A percentile compares a stretch with the other conserved stretches of the same genome.
Evolutionary conservation across 2,329 filamentous ascomycete species (phyloP).

Genomic region (Hypocreales sp.): DNA sequence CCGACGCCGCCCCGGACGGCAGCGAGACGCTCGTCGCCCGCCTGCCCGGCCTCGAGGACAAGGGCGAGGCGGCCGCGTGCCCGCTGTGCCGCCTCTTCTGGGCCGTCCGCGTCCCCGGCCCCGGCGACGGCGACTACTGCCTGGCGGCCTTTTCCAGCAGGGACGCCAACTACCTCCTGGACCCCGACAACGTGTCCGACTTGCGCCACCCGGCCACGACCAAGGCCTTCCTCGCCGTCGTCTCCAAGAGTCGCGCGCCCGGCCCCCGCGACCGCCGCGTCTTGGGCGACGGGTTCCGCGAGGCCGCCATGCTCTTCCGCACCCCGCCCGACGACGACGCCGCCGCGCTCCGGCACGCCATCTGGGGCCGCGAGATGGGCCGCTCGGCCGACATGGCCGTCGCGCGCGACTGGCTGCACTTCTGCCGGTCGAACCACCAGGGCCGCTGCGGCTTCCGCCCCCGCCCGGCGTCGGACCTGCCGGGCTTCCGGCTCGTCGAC

Average conservation of each 20-base stretch:
- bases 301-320: slow-evolving; percentile 17
- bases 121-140: slow-evolving; percentile 13
- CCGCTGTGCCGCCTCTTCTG: slow-evolving; percentile 19
- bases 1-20: slow-evolving; percentile 15
- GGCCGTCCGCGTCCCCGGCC: slow-evolving; percentile 15
- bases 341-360: slow-evolving; percentile 7
- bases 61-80: slow-evolving; percentile 17
- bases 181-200: slow-evolving; percentile 14
- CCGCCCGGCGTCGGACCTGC: slow-evolving; percentile 8
- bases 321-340: slow-evolving; percentile 11
- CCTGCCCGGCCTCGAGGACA: slow-evolving; percentile 14
- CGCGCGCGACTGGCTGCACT: slow-evolving; percentile 17
- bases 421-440: slow-evolving; percentile 17
- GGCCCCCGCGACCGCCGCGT: slow-evolving; percentile 15
- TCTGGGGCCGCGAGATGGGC: slow-evolving; percentile 18
- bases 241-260: slow-evolving; percentile 15
- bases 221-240: slow-evolving; percentile 15
- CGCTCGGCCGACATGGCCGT: slow-evolving; percentile 13
- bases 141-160: slow-evolving; percentile 18
- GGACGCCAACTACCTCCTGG: slow-evolving; percentile 18
- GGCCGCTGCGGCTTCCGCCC: slow-evolving; percentile 15
- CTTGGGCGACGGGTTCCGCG: slow-evolving; percentile 16
- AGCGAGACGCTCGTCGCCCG: slow-evolving; percentile 14
- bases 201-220: slow-evolving; percentile 13
- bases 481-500: slow-evolving; percentile 17